phyloP scores from a whole-genome alignment of 2,329 filamentous ascomycete genomes.

The Aspergillus sp. region DNA sequence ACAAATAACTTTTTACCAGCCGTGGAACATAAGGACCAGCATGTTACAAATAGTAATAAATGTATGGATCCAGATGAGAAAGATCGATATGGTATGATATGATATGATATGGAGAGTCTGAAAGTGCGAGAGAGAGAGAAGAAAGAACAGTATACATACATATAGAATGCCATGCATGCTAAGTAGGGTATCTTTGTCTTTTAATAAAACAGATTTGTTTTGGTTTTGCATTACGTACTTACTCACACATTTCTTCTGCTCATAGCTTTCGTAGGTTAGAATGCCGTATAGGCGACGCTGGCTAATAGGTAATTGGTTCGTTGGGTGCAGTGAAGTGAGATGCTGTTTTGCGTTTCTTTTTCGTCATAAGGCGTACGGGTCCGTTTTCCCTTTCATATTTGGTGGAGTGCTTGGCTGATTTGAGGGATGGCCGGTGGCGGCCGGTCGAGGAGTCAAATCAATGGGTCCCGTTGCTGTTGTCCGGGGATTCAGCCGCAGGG shows the following conservation, averaged over 20 bases:
- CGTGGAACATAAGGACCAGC: too few species aligned
- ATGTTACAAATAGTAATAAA: neutral
- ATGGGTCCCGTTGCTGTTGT: constrained; percentile 17
- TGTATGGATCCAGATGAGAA: too few species aligned
- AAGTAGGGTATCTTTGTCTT: constrained; percentile 1
- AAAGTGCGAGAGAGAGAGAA: neutral
- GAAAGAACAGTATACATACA: constrained; percentile 12
- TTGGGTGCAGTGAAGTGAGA: neutral
- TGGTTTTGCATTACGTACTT: neutral
- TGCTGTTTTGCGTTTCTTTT: neutral
- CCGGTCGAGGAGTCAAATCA: neutral
- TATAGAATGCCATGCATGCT: constrained; percentile 14
- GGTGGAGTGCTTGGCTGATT: constrained; percentile 6
- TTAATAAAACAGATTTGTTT: neutral
- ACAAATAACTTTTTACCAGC: too few species aligned
- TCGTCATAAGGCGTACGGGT: neutral
- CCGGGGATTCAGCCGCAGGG: constrained; percentile 34
- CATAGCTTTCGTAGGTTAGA: neutral
- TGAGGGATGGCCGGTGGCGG: too few species aligned
- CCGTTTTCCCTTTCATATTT: neutral
- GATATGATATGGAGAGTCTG: neutral
- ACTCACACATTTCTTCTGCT: neutral
- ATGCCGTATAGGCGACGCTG: neutral
- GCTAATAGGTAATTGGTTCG: too few species aligned
- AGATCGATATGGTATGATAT: too few species aligned